phyloP scores from a whole-genome alignment of 2,329 filamentous ascomycete species.

The Colletotrichum filicis region DNA sequence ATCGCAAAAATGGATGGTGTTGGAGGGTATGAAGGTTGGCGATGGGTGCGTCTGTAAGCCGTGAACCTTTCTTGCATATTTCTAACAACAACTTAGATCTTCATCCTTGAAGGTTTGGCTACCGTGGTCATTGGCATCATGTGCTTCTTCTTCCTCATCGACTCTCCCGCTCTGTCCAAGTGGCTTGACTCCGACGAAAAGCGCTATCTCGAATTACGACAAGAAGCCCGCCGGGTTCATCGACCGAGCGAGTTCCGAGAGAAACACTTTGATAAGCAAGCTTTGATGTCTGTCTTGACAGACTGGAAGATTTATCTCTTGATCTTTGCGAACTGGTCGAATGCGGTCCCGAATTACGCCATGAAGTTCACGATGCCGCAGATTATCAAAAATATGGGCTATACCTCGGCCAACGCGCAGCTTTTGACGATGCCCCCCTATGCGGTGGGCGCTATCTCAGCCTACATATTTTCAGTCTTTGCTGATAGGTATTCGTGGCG shows the following conservation, averaged over 20 bases:
- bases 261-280: slow-evolving; percentile 45
- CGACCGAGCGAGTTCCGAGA: slow-evolving; percentile 39
- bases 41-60: slow-evolving; percentile 47
- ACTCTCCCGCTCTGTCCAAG: slow-evolving; percentile 49
- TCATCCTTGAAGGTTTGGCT: slow-evolving; percentile 61
- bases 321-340: slow-evolving; percentile 55
- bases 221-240: slow-evolving; percentile 43
- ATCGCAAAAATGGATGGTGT: slow-evolving; percentile 59
- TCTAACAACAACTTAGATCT: slow-evolving; percentile 50
- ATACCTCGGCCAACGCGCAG: slow-evolving; percentile 45
- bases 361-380: slow-evolving; percentile 49
- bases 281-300: slow-evolving; percentile 51
- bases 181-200: slow-evolving; percentile 54
- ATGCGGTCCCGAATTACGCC: slow-evolving; percentile 49
- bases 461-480: slow-evolving; percentile 45
- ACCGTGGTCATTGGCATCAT: slow-evolving; percentile 50
- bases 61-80: background rate
- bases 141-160: slow-evolving; percentile 59
- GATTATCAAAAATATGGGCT: slow-evolving; percentile 55
- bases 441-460: slow-evolving; percentile 45
- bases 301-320: slow-evolving; percentile 60
- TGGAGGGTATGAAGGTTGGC: slow-evolving; percentile 55
- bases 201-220: slow-evolving; percentile 51
- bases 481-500: slow-evolving; percentile 51
- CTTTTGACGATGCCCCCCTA: slow-evolving; percentile 51